Evolutionary conservation across 164 flowering plant species (phyloP), one percentile per base, ranked within the genome.

Genomic region (Houttuynia cordata): DNA sequence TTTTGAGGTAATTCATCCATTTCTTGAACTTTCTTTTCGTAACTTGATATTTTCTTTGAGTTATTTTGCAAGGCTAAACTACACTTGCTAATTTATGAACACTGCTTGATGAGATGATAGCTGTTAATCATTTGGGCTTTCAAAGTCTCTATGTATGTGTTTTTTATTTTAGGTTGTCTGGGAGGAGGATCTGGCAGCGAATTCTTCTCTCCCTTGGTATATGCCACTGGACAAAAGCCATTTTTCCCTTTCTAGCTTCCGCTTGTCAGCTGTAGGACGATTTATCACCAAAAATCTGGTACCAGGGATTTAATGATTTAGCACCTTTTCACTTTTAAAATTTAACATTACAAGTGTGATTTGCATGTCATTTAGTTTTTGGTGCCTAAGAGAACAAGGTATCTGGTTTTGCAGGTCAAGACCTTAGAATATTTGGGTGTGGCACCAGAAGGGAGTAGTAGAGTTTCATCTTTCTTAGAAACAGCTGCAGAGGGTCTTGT

Each of bases 401-500:
- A 45, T 45, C 49, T 45, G 49, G 49, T 60, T 50, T 22, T 5
- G n/a, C 45, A 94, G 99, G 95, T 94, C 62, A 80, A 62, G 78
- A 79, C 71, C 58, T 79, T 94, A 41, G 99, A 94, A 65, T 76
- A 20, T 59, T 68, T 91, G 10, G 79, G 96, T 24, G 68, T 94
- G 60, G 99, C 99, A 15, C 99, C 97, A 1, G 76, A 84, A 74
- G 97, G 97, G 70, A 94, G 97, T 60, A 85, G 76, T 67, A 78
- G 95, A 69, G 97, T 91, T 63, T 87, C 81, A 69, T 66, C 80
- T 59, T 91, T 91, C 69, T 79, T 91, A 8, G 97, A 88, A 73
- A 76, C 86, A 76, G 97, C 96, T 72, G 97, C 99, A 34, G 96
- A 83, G 56, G 92, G 96, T 40, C 86, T 94, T 59, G 85, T 85